Evolutionary conservation across 176 grass and related monocot genomes (phyloP), one percentile per base, ranked within the genome.

Genomic region (Leersia perrieri): DNA sequence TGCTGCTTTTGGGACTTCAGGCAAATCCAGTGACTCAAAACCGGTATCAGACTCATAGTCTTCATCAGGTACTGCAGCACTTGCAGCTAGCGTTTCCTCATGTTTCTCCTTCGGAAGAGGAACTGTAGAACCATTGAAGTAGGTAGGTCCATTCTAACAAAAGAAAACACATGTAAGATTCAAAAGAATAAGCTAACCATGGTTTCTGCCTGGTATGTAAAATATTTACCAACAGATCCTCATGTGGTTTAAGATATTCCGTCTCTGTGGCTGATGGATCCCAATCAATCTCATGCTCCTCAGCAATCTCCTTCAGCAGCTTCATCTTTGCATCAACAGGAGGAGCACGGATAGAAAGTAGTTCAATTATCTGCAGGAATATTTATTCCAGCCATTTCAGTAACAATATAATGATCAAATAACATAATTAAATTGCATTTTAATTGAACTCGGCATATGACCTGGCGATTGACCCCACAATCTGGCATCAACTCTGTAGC

Each of bases 201-300:
- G 63, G 22, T 41, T 75, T 64, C 16, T 60, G 14, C 14, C 38
- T 45, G 22, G 30, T 47, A n/a, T n/a, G n/a, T n/a, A n/a, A 74
- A 38, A 73, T 76, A 84, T 80, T 82, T 91, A 99, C 96, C 86
- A 99, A 78, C 68, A 99, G 88, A 88, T 99, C 96, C 70, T 95
- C 96, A 82, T 99, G 92, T 35, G 88, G 87, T 79, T 93, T 99
- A 29, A 92, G 78, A 83, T 82, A 95, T 70, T 99, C 96, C 1
- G 84, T 86, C 53, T 99, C 92, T 51, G 96, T 89, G 68, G 74
- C 87, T 69, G 86, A 89, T 81, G 96, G 92, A 84, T 99, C 90
- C 96, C 96, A 99, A 88, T 99, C 92, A 79, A 99, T 67, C 57
- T 91, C 92, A 80, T 99, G 92, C 77, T 99, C 92, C 84, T 99